phyloP scores from a whole-genome alignment of 1,284 basidiomycete species.

The Fomitopsis schrenkii region DNA sequence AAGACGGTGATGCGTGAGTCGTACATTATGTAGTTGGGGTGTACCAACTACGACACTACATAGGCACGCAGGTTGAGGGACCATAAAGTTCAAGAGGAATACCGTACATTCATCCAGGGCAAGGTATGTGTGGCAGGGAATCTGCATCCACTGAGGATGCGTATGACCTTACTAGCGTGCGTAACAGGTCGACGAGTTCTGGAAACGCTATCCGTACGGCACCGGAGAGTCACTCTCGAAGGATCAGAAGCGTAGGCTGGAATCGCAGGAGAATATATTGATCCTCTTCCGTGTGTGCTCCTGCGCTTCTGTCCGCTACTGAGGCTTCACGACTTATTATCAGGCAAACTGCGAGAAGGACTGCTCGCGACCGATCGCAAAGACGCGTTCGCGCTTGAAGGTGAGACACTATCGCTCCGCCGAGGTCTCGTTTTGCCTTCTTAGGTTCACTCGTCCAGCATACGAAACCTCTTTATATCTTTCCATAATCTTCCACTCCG shows the following conservation, averaged over 20 bases:
- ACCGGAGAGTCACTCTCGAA: constrained; percentile 22
- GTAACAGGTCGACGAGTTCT: constrained; percentile 44
- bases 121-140: constrained; percentile 41
- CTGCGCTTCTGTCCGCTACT: neutral
- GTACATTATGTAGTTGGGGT: neutral
- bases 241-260: constrained; percentile 37
- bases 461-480: constrained; percentile 71
- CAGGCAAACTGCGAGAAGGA: constrained; percentile 72
- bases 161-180: neutral
- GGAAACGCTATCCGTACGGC: constrained; percentile 30
- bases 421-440: neutral
- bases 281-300: constrained; percentile 58
- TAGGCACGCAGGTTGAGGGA: constrained; percentile 51
- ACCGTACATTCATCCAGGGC: constrained; percentile 53
- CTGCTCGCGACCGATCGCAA: constrained; percentile 51
- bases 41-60: constrained; percentile 9
- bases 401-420: constrained; percentile 29
- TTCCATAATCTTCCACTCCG: constrained; percentile 53
- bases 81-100: constrained; percentile 54
- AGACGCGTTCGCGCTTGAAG: constrained; percentile 61
- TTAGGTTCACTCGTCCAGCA: constrained; percentile 31
- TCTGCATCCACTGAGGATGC: too few relatives aligned
- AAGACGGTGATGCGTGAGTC: constrained; percentile 69
- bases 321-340: neutral
- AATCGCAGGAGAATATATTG: constrained; percentile 59